Evolutionary conservation across 2,329 filamentous ascomycete genomes (phyloP).

Genomic region (Aspergillus vadensis): DNA sequence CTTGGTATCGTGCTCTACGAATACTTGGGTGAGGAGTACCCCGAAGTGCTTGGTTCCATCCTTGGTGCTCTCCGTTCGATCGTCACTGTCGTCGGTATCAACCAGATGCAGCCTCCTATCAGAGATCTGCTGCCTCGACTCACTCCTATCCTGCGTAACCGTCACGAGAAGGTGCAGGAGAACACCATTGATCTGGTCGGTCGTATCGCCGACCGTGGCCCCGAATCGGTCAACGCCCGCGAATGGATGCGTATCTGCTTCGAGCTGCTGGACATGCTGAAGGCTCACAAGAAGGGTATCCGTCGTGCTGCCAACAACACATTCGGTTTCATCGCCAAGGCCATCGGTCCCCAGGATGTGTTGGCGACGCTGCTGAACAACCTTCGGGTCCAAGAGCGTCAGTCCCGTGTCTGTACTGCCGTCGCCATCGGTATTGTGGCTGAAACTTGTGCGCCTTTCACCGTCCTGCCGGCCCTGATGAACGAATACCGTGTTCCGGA

Average conservation of each 20-base stretch:
- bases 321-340: slow-evolving; percentile 98
- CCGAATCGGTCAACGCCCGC: slow-evolving; percentile 92
- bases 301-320: slow-evolving; percentile 98
- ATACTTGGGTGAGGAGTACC: slow-evolving; percentile 97
- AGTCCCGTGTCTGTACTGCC: slow-evolving; percentile 96
- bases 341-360: slow-evolving; percentile 96
- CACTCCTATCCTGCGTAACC: slow-evolving; percentile 96
- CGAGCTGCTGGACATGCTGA: slow-evolving; percentile 97
- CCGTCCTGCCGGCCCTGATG: slow-evolving; percentile 97
- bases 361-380: slow-evolving; percentile 95
- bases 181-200: slow-evolving; percentile 98
- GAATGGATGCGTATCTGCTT: slow-evolving; percentile 99
- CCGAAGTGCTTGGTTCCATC: slow-evolving; percentile 95
- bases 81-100: slow-evolving; percentile 96
- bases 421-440: slow-evolving; percentile 98
- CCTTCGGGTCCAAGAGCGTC: slow-evolving; percentile 92
- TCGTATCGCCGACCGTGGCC: slow-evolving; percentile 94
- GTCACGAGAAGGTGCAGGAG: slow-evolving; percentile 98
- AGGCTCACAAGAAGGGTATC: slow-evolving; percentile 99
- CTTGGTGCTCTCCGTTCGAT: slow-evolving; percentile 92
- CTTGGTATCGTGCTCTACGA: slow-evolving; percentile 94
- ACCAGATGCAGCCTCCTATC: slow-evolving; percentile 97
- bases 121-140: slow-evolving; percentile 91
- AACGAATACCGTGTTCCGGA: slow-evolving; percentile 99
- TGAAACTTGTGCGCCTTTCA: slow-evolving; percentile 97